Base-by-base conservation (phyloP, 768 basidiomycete species). In the Pleurotus citrinopileatus region DNA sequence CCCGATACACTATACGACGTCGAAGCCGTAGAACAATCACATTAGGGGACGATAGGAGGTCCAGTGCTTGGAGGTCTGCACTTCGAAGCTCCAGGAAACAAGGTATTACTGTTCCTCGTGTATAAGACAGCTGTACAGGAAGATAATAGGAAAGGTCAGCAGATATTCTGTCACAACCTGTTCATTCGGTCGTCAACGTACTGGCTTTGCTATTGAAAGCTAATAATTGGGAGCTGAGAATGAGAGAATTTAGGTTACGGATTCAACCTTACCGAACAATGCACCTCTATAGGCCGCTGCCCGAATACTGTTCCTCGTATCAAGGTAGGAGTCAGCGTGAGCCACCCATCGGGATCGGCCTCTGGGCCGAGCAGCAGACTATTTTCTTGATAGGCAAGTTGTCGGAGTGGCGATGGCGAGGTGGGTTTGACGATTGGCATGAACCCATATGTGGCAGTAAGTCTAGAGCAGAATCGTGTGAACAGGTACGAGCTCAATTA, bases 261-360 rank as follows among this genome's bases (percentile, higher is more conserved):
- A 15, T 22, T 22, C 43, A 38, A 28, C 61, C 73, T 55, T 59
- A 76, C 75, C 9, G 57, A 64, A 57, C 69, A 74, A 40, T 59
- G 62, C 12, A 71, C 60, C 47, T 67, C 62, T 3, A 69, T 60
- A n/a, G 58, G 26, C 17, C 67, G 68, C 27, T 60, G 45, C 25
- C 60, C 65, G 45, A 70, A 67, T 7, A 72, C 42, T 36, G 46
- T 69, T 1, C 70, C 73, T 38, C 58, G 53, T 13, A 73, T 50
- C 29, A 55, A 59, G 15, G 66, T 45, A 27, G 64, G 55, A 15
- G 63, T 58, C 1, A 64, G 45, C n/a, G 63, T 60, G 37, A 68
- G 58, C 76, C 76, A 77, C 20, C 75, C 74, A 32, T 71, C 68
- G 28, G 73, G 68, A 61, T 76, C 75, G 19, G 60, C 59, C 6